Conservation (phyloP, 2,329 filamentous ascomycete species). For the Dryadomyces quercivorus region DNA sequence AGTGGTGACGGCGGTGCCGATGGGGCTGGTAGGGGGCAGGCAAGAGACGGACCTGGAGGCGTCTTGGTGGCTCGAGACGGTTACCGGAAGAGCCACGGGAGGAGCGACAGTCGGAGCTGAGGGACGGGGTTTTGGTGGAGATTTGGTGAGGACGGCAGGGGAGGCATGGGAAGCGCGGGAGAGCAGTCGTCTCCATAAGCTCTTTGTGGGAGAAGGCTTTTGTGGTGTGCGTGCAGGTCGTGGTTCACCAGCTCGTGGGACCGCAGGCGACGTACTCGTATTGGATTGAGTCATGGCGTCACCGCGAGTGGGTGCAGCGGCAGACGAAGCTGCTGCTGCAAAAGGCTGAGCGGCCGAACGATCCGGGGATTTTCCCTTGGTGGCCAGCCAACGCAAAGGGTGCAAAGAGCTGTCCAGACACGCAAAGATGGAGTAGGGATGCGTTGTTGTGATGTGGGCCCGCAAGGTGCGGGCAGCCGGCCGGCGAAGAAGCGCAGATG, state of each 20-base stretch:
- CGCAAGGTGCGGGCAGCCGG: constrained; percentile 3
- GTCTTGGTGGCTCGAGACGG: background rate
- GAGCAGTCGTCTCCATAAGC: constrained; percentile 10
- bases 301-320: constrained; percentile 3
- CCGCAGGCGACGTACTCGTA: background rate
- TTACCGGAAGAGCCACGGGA: too few species aligned
- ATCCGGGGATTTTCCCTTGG: background rate
- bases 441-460: constrained; percentile 7
- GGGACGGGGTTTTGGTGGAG: background rate
- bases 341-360: background rate
- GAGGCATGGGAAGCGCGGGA: constrained; percentile 1
- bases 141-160: background rate
- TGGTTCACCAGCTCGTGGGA: background rate
- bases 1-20: background rate
- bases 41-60: background rate
- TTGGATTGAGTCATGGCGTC: constrained; percentile 7
- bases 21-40: background rate
- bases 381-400: background rate
- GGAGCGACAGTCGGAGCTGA: background rate
- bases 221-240: background rate
- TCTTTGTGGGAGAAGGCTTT: constrained; percentile 15
- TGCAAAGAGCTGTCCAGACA: constrained; percentile 2
- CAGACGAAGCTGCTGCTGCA: constrained; percentile 6
- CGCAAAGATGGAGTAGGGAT: background rate
- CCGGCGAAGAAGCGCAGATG: background rate